phyloP scores from a whole-genome alignment of 495 filamentous ascomycete species.

The Trichoderma reesei region DNA sequence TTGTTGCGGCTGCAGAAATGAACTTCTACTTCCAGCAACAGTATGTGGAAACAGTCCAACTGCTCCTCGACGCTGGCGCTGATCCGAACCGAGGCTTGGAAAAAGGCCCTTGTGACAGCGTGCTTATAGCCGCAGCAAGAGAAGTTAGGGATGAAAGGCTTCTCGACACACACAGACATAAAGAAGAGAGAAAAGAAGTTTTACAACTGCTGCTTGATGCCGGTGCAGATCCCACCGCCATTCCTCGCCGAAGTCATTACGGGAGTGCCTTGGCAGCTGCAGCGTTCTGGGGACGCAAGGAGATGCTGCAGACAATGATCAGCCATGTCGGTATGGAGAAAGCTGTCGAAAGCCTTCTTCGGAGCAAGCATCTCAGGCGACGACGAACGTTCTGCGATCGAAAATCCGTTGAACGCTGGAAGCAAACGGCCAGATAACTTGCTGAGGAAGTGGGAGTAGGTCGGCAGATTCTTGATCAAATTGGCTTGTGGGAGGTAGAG shows the following conservation, averaged over 20 bases:
- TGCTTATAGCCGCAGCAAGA: neutral
- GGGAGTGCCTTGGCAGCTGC: neutral
- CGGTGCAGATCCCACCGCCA: neutral
- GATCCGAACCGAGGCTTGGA: neutral
- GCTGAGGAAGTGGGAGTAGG: neutral
- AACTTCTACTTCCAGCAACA: no score
- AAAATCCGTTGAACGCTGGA: neutral
- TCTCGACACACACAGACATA: neutral
- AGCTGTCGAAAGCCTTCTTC: neutral
- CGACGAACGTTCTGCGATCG: neutral
- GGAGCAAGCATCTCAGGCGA: neutral
- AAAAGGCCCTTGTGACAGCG: neutral
- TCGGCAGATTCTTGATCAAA: neutral
- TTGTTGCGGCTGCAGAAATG: neutral
- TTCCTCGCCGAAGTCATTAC: neutral
- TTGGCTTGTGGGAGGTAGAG: neutral
- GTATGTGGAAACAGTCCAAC: neutral
- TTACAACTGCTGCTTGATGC: neutral
- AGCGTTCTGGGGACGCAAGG: neutral
- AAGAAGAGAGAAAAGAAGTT: neutral
- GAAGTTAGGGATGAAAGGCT: neutral
- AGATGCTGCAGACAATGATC: neutral
- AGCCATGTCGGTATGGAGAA: neutral
- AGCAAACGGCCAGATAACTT: neutral
- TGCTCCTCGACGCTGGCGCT: neutral